These are phyloP conservation scores for Melampsora allii-populina DNA, from an alignment of 1,284 basidiomycete species.

Conservation along the genomic window DNA sequence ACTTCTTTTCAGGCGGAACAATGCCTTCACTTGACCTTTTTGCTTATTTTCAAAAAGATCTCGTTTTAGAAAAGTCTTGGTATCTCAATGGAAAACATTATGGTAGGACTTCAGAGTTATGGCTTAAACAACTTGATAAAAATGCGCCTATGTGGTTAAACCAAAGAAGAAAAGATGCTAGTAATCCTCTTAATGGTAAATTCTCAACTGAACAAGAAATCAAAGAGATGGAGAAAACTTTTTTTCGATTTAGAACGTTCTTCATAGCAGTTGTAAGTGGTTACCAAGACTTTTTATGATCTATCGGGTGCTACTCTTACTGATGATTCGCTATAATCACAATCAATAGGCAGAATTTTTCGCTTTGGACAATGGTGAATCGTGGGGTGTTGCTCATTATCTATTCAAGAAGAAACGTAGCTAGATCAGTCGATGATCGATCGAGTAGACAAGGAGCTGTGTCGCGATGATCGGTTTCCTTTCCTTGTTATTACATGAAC, in stretches of 20 bases:
- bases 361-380: slow-evolving; percentile 63
- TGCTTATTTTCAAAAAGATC: slow-evolving; percentile 67
- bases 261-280: slow-evolving; percentile 38
- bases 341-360: slow-evolving; percentile 72
- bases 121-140: slow-evolving; percentile 64
- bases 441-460: too few species aligned
- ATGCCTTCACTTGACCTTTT: slow-evolving; percentile 69
- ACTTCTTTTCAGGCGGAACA: slow-evolving; percentile 66
- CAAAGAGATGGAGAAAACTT: slow-evolving; percentile 61
- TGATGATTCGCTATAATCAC: slow-evolving; percentile 50
- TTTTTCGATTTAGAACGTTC: slow-evolving; percentile 56
- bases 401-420: slow-evolving; percentile 55
- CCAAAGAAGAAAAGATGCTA: slow-evolving; percentile 59
- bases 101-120: slow-evolving; percentile 65
- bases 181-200: slow-evolving; percentile 54
- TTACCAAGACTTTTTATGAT: slow-evolving; percentile 45
- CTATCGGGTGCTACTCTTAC: background rate
- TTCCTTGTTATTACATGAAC: too few species aligned
- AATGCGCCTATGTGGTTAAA: slow-evolving; percentile 59
- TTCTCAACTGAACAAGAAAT: slow-evolving; percentile 44
- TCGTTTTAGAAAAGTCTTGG: slow-evolving; percentile 63
- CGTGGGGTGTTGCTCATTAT: slow-evolving; percentile 63
- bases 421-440: background rate
- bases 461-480: too few species aligned
- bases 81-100: slow-evolving; percentile 68